Percentiles rank a stretch among this genome's conserved stretches.
phyloP scores from a whole-genome alignment of 345 rosid genomes.

The Melastoma malabathricum region DNA sequence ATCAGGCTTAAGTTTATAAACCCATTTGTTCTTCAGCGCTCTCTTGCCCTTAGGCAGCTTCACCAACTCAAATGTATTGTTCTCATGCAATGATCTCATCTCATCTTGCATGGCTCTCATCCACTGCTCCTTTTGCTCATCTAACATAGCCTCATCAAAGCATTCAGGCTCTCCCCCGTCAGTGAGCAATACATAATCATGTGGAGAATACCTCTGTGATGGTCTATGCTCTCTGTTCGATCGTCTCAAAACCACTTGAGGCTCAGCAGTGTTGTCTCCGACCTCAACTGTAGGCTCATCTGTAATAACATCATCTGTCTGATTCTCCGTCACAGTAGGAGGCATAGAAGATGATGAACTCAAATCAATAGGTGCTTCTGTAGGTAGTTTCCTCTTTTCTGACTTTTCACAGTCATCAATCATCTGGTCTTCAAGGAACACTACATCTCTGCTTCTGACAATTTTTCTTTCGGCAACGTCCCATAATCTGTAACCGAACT shows the following conservation, averaged over 20 bases:
- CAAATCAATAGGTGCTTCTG: not conserved
- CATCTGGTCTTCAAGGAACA: not conserved
- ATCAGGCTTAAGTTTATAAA: not conserved
- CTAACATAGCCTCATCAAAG: not conserved
- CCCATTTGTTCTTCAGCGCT: conserved; percentile 3
- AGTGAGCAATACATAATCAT: not conserved
- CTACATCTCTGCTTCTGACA: conserved; percentile 1
- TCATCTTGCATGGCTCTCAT: conserved; percentile 1
- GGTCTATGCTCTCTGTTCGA: not conserved
- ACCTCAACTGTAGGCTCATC: too few relatives aligned
- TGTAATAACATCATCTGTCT: too few relatives aligned
- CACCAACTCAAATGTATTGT: not conserved
- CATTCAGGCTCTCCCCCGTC: conserved; percentile 1
- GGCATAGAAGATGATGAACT: not conserved
- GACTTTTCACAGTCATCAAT: not conserved
- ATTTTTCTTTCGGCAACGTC: not conserved
- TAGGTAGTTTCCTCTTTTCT: not conserved
- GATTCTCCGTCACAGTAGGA: not conserved
- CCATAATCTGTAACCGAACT: not conserved
- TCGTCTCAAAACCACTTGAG: not conserved
- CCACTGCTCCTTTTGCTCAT: conserved; percentile 1
- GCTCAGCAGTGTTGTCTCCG: too few relatives aligned
- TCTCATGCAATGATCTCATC: conserved; percentile 1
- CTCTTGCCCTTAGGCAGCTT: not conserved
- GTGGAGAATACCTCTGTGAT: not conserved